Evolutionary conservation across 2,329 filamentous ascomycete species (phyloP).

Genomic region (Cytospora piceae): DNA sequence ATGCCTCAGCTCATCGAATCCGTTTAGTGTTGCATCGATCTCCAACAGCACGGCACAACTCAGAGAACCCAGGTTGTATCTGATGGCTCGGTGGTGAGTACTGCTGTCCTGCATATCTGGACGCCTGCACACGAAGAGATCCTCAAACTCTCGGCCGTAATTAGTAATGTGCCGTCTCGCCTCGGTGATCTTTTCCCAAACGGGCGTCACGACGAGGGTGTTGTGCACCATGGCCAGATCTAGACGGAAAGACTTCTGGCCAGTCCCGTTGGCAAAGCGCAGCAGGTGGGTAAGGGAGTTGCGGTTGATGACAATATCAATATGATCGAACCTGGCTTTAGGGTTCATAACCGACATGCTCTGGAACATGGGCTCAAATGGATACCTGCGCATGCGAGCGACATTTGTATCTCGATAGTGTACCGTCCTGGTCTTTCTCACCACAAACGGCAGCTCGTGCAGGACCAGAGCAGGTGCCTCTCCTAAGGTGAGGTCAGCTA

Average conservation of each 20-base stretch:
- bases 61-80: conserved; percentile 23
- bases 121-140: conserved; percentile 1
- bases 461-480: conserved; percentile 18
- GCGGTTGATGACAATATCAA: conserved; percentile 39
- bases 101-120: neutral
- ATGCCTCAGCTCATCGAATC: neutral
- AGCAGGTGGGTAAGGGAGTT: conserved; percentile 36
- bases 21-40: conserved; percentile 13
- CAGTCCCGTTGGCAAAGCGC: conserved; percentile 28
- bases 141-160: conserved; percentile 23
- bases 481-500: neutral
- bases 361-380: conserved; percentile 39
- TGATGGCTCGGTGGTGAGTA: conserved; percentile 25
- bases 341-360: conserved; percentile 36
- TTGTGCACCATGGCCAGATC: conserved; percentile 24
- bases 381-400: conserved; percentile 29
- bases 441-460: conserved; percentile 4
- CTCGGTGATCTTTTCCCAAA: conserved; percentile 10
- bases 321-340: conserved; percentile 33
- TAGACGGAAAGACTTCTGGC: conserved; percentile 11
- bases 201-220: conserved; percentile 24
- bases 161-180: neutral
- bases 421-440: neutral
- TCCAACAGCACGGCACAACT: conserved; percentile 23
- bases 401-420: conserved; percentile 21